Evolutionary conservation across 2,329 filamentous ascomycete genomes (phyloP).

Genomic region (Diaporthe aspalathi): DNA sequence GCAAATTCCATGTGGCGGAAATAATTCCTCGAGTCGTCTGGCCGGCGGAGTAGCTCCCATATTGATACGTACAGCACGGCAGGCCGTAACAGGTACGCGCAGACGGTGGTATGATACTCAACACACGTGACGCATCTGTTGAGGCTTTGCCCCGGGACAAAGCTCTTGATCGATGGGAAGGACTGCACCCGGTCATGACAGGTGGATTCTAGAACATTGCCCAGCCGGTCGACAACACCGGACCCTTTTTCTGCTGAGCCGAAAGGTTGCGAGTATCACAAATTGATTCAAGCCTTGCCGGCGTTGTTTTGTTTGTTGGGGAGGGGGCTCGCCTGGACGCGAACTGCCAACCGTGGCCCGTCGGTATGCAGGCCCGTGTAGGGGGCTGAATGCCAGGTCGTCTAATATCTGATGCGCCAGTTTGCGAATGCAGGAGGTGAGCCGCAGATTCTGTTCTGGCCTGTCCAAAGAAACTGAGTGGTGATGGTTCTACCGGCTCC

Average conservation of each 20-base stretch:
- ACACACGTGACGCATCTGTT: neutral
- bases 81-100: neutral
- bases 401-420: constrained; percentile 5
- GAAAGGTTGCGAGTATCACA: neutral
- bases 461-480: constrained; percentile 31
- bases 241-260: constrained; percentile 20
- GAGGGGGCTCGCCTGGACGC: neutral
- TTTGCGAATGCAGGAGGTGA: neutral
- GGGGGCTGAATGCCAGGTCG: neutral
- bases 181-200: neutral
- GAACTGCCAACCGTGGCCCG: neutral
- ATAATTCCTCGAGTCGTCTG: neutral
- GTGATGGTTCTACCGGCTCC: constrained; percentile 29
- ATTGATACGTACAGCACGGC: neutral
- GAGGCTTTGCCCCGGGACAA: neutral
- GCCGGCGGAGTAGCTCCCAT: neutral
- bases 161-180: neutral
- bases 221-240: neutral
- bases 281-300: neutral
- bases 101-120: neutral
- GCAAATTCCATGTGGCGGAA: constrained; percentile 15
- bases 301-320: too few species aligned
- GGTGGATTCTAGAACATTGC: neutral
- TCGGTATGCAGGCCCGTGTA: neutral
- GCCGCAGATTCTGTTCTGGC: constrained; percentile 28